A percentile compares a stretch with the other conserved stretches of the same genome.
Evolutionary conservation across 176 grass and related monocot genomes (phyloP).

Genomic region (Carex scoparia): DNA sequence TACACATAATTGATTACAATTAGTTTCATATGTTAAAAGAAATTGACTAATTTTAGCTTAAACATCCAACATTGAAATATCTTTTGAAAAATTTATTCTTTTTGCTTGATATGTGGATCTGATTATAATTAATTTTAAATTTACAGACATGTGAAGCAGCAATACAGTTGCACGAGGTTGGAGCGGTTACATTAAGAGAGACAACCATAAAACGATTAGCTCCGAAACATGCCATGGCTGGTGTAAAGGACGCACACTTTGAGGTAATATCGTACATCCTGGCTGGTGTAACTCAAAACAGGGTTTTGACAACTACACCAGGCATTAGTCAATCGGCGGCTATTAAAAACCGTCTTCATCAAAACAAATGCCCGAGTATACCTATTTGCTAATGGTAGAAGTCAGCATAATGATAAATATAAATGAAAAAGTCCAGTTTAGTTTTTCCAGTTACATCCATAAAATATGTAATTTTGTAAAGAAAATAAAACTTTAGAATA

Average conservation of each 20-base stretch:
- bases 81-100: neutral
- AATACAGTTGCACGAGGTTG: slow-evolving; percentile 50
- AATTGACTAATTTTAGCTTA: neutral
- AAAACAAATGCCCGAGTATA: neutral
- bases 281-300: neutral
- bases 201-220: slow-evolving; percentile 45
- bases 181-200: slow-evolving; percentile 55
- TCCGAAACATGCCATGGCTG: slow-evolving; percentile 42
- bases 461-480: neutral
- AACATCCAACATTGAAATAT: neutral
- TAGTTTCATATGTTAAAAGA: neutral
- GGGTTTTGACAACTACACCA: neutral
- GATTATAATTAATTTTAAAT: neutral
- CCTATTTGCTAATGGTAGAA: neutral
- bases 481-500: no score
- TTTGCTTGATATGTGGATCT: neutral
- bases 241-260: slow-evolving; percentile 63
- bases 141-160: slow-evolving; percentile 63
- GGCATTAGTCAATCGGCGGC: neutral
- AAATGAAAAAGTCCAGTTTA: neutral
- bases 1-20: neutral
- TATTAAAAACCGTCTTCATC: neutral
- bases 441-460: neutral
- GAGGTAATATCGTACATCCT: slow-evolving; percentile 19
- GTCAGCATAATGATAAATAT: neutral